Evolutionary conservation across 345 rosid genomes (phyloP).

Genomic region (Moricandia moricandioides): DNA sequence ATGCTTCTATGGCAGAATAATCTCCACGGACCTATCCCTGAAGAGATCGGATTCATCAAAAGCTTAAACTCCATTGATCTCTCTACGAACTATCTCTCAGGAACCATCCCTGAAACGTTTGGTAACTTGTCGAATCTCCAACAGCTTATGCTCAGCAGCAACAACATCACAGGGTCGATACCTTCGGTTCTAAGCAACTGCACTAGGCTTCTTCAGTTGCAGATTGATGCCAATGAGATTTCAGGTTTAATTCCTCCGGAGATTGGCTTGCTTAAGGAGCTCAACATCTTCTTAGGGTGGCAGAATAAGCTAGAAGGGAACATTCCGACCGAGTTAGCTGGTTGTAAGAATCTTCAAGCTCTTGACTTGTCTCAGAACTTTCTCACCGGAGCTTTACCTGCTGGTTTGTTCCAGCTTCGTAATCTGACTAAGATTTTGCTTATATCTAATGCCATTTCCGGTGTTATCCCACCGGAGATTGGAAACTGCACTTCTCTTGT

Average conservation of each 20-base stretch:
- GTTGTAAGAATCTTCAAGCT: slow-evolving; percentile 62
- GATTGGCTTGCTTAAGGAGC: slow-evolving; percentile 65
- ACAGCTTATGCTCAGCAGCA: slow-evolving; percentile 85
- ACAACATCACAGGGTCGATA: slow-evolving; percentile 73
- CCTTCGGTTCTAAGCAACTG: slow-evolving; percentile 67
- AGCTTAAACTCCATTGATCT: slow-evolving; percentile 62
- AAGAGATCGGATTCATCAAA: slow-evolving; percentile 72
- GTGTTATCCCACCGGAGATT: slow-evolving; percentile 69
- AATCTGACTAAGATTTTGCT: slow-evolving; percentile 74
- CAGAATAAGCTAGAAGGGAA: slow-evolving; percentile 70
- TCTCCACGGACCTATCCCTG: slow-evolving; percentile 65
- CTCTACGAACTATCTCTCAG: slow-evolving; percentile 73
- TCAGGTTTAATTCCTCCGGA: slow-evolving; percentile 64
- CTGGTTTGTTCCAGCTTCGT: slow-evolving; percentile 60
- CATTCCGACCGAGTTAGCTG: slow-evolving; percentile 59
- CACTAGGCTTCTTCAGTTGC: slow-evolving; percentile 59
- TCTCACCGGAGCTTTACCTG: slow-evolving; percentile 64
- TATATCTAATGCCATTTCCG: slow-evolving; percentile 65
- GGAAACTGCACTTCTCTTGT: slow-evolving; percentile 63
- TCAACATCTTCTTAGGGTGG: slow-evolving; percentile 71
- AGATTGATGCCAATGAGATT: slow-evolving; percentile 75
- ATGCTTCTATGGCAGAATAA: slow-evolving; percentile 74
- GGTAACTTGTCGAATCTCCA: slow-evolving; percentile 61
- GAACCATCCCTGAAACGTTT: slow-evolving; percentile 63
- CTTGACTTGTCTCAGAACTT: slow-evolving; percentile 71